These are phyloP conservation scores for Melastoma malabathricum DNA, from an alignment of 345 rosid species.

Conservation along the genomic window DNA sequence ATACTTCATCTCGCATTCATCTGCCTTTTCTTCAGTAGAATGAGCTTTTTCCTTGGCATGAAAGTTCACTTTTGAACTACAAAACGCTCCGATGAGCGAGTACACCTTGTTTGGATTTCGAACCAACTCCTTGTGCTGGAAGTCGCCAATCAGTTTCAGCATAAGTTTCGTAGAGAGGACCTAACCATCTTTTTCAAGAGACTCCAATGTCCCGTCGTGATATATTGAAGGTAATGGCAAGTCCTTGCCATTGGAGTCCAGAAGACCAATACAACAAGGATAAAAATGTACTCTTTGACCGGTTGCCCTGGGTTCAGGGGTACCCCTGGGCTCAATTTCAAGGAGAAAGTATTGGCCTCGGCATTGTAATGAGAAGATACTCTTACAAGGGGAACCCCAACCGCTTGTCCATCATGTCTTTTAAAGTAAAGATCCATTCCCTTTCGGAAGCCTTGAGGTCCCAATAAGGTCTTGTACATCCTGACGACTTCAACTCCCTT, in stretches of 20 bases:
- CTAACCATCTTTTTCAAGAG: slow-evolving; percentile 32
- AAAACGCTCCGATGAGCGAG: too few relatives aligned
- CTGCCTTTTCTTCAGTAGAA: slow-evolving; percentile 86
- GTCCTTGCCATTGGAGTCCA: slow-evolving; percentile 78
- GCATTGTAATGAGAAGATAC: slow-evolving; percentile 64
- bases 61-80: too few relatives aligned
- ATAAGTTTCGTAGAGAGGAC: too few relatives aligned
- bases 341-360: slow-evolving; percentile 60
- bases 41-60: slow-evolving; percentile 64
- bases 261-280: slow-evolving; percentile 74
- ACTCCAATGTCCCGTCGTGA: slow-evolving; percentile 48
- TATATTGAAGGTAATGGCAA: slow-evolving; percentile 50
- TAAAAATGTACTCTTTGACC: slow-evolving; percentile 78
- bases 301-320: slow-evolving; percentile 88
- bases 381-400: slow-evolving; percentile 81
- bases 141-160: too few relatives aligned
- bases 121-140: too few relatives aligned
- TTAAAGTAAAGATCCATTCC: slow-evolving; percentile 96
- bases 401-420: slow-evolving; percentile 97
- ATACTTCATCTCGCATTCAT: slow-evolving; percentile 88
- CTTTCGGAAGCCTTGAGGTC: slow-evolving; percentile 86
- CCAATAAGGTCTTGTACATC: slow-evolving; percentile 98
- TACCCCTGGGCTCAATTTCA: slow-evolving; percentile 82
- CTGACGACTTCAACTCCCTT: slow-evolving; percentile 98
- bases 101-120: too few relatives aligned